These are phyloP conservation scores for Haplographium delicatum DNA, from an alignment of 495 filamentous ascomycete species.

Conservation along the genomic window DNA sequence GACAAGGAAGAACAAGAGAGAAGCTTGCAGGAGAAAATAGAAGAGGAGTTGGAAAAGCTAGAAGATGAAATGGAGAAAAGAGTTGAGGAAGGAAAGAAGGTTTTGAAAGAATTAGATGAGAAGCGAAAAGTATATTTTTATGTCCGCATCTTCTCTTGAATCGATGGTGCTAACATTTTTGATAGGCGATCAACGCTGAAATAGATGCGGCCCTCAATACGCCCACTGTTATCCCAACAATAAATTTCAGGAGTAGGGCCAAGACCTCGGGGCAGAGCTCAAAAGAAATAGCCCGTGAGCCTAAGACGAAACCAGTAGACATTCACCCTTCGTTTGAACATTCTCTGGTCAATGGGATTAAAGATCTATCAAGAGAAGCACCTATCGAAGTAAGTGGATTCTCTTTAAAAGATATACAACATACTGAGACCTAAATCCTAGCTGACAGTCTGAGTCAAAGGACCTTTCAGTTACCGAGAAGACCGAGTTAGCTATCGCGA, in stretches of 20 bases:
- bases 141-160: background rate
- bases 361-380: no score
- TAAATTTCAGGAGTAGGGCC: slow-evolving; percentile 15
- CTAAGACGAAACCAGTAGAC: background rate
- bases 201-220: slow-evolving; percentile 17
- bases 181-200: slow-evolving; percentile 17
- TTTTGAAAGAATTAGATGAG: slow-evolving; percentile 19
- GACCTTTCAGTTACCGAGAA: background rate
- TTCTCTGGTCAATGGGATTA: no score
- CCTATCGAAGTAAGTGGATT: no score
- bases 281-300: no score
- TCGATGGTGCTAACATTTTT: background rate
- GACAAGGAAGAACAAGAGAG: slow-evolving; percentile 6
- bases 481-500: background rate
- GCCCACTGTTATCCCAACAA: slow-evolving; percentile 19
- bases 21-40: slow-evolving; percentile 6
- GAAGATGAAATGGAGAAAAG: slow-evolving; percentile 24
- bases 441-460: background rate
- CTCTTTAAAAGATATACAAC: no score
- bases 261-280: slow-evolving; percentile 5
- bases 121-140: slow-evolving; percentile 16
- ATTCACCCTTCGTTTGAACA: no score
- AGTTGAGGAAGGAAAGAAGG: slow-evolving; percentile 20
- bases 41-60: slow-evolving; percentile 16
- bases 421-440: no score